Conservation (phyloP, 169 alveolate genomes). For the Eimeria sp. region DNA sequence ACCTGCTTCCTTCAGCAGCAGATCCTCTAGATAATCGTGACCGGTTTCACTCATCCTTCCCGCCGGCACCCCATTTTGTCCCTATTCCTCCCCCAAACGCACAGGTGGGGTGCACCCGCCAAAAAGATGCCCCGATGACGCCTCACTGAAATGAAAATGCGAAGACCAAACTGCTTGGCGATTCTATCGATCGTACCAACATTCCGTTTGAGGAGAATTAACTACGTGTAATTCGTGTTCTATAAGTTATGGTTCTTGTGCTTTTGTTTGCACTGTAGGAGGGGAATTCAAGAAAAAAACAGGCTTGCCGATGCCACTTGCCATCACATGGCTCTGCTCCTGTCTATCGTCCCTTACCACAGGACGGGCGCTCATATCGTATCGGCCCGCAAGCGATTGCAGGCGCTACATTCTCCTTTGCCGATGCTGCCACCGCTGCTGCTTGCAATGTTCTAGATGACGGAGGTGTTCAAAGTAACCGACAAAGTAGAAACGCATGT, state of each 20-base stretch:
- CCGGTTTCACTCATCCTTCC: neutral
- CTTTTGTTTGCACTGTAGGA: constrained; percentile 6
- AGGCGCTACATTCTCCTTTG: constrained; percentile 18
- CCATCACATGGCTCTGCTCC: neutral
- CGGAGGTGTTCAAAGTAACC: neutral
- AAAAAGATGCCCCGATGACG: neutral
- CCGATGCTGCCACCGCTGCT: constrained; percentile 68
- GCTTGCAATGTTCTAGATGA: neutral
- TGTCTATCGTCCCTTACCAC: neutral
- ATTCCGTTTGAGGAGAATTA: neutral
- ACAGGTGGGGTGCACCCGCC: neutral
- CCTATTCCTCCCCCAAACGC: neutral
- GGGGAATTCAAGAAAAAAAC: neutral
- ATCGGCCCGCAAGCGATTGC: constrained; percentile 43
- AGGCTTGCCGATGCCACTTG: neutral
- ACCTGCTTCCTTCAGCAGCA: neutral
- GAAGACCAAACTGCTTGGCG: neutral
- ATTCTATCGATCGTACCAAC: neutral
- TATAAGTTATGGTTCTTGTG: neutral
- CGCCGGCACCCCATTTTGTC: neutral
- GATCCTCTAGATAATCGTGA: neutral
- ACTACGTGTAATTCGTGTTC: neutral
- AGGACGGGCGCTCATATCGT: neutral
- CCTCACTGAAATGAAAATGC: neutral
- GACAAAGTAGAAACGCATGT: neutral